phyloP scores from a whole-genome alignment of 768 basidiomycete species.

The Punctularia strigosozonata region DNA sequence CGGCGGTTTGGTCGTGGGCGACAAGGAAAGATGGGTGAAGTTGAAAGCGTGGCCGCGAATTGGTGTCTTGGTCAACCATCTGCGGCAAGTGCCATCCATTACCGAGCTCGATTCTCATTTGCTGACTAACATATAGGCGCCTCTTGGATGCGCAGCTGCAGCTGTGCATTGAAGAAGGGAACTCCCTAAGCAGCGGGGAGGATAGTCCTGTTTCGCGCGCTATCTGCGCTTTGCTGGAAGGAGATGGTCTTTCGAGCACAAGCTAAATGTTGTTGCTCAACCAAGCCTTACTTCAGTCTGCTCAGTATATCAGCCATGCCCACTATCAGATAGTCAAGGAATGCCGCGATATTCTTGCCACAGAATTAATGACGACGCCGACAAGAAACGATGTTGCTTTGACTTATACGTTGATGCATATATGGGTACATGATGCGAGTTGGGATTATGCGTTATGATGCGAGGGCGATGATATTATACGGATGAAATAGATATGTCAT shows the following conservation, averaged over 20 bases:
- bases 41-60: conserved; percentile 83
- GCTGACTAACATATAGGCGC: conserved; percentile 26
- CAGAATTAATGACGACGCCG: not conserved
- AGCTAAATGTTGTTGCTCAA: not conserved
- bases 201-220: conserved; percentile 43
- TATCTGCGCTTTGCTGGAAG: conserved; percentile 26
- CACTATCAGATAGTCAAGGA: not conserved
- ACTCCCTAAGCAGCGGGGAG: conserved; percentile 29
- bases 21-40: conserved; percentile 40
- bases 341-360: not conserved
- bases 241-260: conserved; percentile 19
- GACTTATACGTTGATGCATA: not conserved
- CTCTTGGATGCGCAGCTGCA: conserved; percentile 60
- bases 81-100: conserved; percentile 41
- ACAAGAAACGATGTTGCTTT: not conserved
- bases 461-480: no score
- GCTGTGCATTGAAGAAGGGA: conserved; percentile 53
- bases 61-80: conserved; percentile 78
- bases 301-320: not conserved
- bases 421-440: not conserved
- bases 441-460: no score
- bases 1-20: conserved; percentile 61
- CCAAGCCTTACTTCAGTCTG: not conserved
- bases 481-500: no score
- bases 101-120: not conserved